phyloP scores from a whole-genome alignment of 768 basidiomycete genomes.

The Glaciozyma martinii region DNA sequence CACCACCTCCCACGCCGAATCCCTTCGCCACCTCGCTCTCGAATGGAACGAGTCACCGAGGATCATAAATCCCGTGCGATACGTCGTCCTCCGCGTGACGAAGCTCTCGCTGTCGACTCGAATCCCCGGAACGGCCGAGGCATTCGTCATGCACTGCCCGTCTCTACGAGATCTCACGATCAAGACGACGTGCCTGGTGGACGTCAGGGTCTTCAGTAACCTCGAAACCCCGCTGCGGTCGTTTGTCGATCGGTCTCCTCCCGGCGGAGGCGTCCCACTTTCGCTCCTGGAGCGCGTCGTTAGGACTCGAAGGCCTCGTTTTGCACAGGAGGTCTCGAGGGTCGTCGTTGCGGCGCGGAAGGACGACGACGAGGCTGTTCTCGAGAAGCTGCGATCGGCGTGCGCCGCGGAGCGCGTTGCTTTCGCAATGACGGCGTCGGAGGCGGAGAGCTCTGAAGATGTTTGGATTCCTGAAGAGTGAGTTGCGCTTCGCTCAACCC shows the following conservation, averaged over 20 bases:
- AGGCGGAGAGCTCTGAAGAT: not conserved
- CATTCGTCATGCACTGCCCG: slow-evolving; percentile 9
- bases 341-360: not conserved
- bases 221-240: not conserved
- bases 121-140: not conserved
- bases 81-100: slow-evolving; percentile 6
- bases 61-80: not conserved
- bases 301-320: not conserved
- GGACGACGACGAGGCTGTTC: not conserved
- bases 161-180: slow-evolving; percentile 5
- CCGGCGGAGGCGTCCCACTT: too few relatives aligned
- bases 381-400: not conserved
- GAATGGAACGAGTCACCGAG: not conserved
- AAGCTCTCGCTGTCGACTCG: not conserved
- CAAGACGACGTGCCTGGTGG: not conserved
- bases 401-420: not conserved
- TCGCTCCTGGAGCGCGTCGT: not conserved
- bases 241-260: not conserved
- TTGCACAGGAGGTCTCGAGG: not conserved
- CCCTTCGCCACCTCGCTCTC: slow-evolving; percentile 16
- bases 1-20: slow-evolving; percentile 7
- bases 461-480: not conserved
- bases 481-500: not conserved
- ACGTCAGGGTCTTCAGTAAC: not conserved
- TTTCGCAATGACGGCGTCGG: not conserved